Base-by-base conservation (phyloP, 495 filamentous ascomycete species). In the Penicillium longicatenatum region DNA sequence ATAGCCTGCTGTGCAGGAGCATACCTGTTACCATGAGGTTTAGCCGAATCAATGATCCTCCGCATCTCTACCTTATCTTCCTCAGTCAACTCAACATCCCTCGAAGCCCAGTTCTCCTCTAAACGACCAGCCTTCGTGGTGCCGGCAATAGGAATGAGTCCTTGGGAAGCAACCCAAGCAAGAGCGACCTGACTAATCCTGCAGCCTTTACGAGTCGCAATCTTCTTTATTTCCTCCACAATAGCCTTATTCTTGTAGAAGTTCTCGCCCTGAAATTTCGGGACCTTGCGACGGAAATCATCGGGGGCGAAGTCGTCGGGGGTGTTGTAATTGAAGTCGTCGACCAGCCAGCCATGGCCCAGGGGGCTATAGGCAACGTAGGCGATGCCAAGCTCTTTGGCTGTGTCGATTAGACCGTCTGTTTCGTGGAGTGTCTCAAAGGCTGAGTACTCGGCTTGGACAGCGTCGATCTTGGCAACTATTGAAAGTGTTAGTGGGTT, bases 391-490 rank as follows among this genome's bases (percentile, higher is more conserved):
- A 80, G 57, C 42, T 80, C 77, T 51, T 67, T 73, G 16, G 65
- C 64, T 1, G 77, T 68, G 4, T 75, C 69, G 30, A 80, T 74
- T 30, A 78, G 52, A 11, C 65, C 69, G 33, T 75, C 70, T 29
- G 70, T 73, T 60, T 79, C 74, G 52, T 80, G 77, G 0, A 81
- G 7, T 20, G 77, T 81, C 64, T 81, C 77, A 45, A 80, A 80
- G 4, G 77, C 75, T 0, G 78, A 81, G 60, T 80, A 81, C 44
- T 81, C 78, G 10, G 76, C 76, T 59, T 81, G 78, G 20, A 81
- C 51, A n/a, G 78, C 78, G 43, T 80, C 77, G 37, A 81, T 80
- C 55, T 74, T 76, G 59, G 77, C 75, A 58, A 81, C 78, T 79
- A 37, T 51, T n/a, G 0, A n/a, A 5, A 21, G 31, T 16, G 33